Conservation (phyloP, 257 asterid genomes). For the Rubia yunnanensis region DNA sequence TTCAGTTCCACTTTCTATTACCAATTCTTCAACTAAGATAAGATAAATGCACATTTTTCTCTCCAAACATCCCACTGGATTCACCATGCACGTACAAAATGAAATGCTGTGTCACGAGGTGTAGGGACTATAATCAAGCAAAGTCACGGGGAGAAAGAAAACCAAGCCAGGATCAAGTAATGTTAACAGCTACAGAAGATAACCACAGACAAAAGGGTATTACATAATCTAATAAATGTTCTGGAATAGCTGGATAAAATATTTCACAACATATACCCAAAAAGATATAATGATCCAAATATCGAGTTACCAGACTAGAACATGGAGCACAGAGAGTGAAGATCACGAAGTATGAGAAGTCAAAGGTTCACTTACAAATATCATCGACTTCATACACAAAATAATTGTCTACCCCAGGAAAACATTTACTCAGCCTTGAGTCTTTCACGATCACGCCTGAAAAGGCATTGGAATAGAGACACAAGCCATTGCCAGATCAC, state of each 20-base stretch:
- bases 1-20: not conserved
- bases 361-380: not conserved
- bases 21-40: not conserved
- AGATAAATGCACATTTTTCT: not conserved
- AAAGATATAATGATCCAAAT: not conserved
- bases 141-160: not conserved
- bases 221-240: not conserved
- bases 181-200: not conserved
- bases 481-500: slow-evolving; percentile 66
- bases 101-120: slow-evolving; percentile 1
- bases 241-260: not conserved
- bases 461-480: slow-evolving; percentile 45
- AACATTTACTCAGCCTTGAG: slow-evolving; percentile 46
- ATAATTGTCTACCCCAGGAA: not conserved
- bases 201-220: not conserved
- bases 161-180: not conserved
- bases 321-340: not conserved
- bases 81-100: not conserved
- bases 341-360: not conserved
- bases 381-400: not conserved
- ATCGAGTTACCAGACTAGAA: not conserved
- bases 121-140: not conserved
- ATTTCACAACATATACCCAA: not conserved
- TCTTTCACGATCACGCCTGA: slow-evolving; percentile 40
- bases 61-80: not conserved